These are phyloP conservation scores for Auricularia auricula-judae DNA, from an alignment of 768 basidiomycete genomes.

Conservation along the genomic window DNA sequence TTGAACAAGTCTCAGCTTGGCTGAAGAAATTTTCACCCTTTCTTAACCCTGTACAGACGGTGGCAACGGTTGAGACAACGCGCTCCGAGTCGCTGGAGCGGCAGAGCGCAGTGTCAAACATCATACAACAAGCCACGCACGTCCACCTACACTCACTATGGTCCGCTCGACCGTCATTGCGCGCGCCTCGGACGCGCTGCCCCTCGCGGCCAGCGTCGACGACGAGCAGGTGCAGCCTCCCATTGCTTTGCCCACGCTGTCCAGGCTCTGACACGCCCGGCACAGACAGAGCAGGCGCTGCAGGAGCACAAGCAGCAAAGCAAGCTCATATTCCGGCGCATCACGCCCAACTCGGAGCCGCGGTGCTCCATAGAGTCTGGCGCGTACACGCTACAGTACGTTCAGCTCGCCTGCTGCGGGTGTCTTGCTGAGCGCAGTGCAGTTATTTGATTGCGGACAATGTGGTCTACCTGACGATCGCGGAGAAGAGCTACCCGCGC, in stretches of 20 bases:
- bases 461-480: slow-evolving; percentile 90
- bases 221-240: slow-evolving; percentile 70
- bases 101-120: neutral
- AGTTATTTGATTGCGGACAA: slow-evolving; percentile 94
- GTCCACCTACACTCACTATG: slow-evolving; percentile 30
- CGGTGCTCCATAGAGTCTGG: slow-evolving; percentile 96
- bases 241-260: neutral
- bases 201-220: slow-evolving; percentile 91
- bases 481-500: slow-evolving; percentile 93
- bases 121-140: neutral
- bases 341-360: slow-evolving; percentile 90
- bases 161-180: slow-evolving; percentile 82
- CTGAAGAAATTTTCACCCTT: too few relatives aligned
- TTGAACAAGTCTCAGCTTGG: too few relatives aligned
- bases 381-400: slow-evolving; percentile 90
- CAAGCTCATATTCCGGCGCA: slow-evolving; percentile 90
- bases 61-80: too few relatives aligned
- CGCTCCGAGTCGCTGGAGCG: neutral
- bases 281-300: slow-evolving; percentile 81
- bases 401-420: slow-evolving; percentile 9
- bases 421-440: neutral
- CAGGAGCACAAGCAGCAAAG: slow-evolving; percentile 99
- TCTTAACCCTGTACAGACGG: too few relatives aligned
- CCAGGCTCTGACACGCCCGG: neutral
- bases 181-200: slow-evolving; percentile 76